A percentile compares a stretch with the other conserved stretches of the same genome.
phyloP scores from a whole-genome alignment of 495 filamentous ascomycete species.

The Aspergillus bridgeri region DNA sequence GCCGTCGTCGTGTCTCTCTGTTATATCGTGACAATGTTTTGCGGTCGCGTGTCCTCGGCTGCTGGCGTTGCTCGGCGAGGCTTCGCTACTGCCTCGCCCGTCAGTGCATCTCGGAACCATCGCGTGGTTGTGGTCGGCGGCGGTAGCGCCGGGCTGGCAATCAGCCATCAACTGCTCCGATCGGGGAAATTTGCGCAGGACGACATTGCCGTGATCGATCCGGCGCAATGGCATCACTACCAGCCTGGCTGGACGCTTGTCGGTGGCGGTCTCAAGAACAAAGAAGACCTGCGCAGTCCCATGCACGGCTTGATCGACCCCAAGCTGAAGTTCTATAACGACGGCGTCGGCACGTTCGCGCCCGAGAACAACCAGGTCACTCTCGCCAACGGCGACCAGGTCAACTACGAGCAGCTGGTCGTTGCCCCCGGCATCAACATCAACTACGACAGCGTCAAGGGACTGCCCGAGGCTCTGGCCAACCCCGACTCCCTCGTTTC shows the following conservation, averaged over 20 bases:
- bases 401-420: slow-evolving; percentile 62
- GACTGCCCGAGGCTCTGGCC: slow-evolving; percentile 57
- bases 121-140: slow-evolving; percentile 63
- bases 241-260: slow-evolving; percentile 72
- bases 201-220: slow-evolving; percentile 67
- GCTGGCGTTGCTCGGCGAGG: slow-evolving; percentile 10
- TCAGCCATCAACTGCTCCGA: slow-evolving; percentile 61
- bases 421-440: slow-evolving; percentile 61
- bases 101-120: slow-evolving; percentile 44
- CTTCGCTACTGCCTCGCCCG: slow-evolving; percentile 43
- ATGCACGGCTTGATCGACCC: slow-evolving; percentile 52
- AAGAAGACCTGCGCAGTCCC: slow-evolving; percentile 51
- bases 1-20: too few relatives aligned
- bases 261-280: slow-evolving; percentile 59
- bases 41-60: slow-evolving; percentile 9
- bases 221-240: slow-evolving; percentile 62
- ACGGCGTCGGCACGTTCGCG: slow-evolving; percentile 48
- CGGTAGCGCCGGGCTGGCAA: slow-evolving; percentile 58
- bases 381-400: slow-evolving; percentile 52
- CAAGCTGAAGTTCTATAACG: slow-evolving; percentile 60
- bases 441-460: slow-evolving; percentile 54
- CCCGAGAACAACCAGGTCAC: slow-evolving; percentile 58
- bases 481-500: slow-evolving; percentile 56
- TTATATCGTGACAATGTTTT: slow-evolving; percentile 8
- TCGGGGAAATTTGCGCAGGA: slow-evolving; percentile 52